phyloP scores from a whole-genome alignment of 345 rosid species.

The Leavenworthia alabamica region DNA sequence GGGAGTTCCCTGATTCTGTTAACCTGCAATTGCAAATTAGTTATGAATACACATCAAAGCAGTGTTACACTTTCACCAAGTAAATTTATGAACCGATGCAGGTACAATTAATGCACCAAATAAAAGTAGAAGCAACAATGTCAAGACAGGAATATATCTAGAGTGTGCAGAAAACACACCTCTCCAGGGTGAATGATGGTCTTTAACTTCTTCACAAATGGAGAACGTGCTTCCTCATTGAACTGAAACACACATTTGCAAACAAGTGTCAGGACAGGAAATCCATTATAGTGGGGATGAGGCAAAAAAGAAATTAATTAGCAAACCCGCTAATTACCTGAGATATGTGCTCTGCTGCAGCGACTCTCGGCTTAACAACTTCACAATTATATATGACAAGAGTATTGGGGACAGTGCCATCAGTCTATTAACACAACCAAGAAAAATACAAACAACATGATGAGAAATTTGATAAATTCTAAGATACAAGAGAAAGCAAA shows the following conservation, averaged over 20 bases:
- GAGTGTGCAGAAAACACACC: slow-evolving; percentile 39
- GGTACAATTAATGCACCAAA: neutral
- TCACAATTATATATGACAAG: slow-evolving; percentile 77
- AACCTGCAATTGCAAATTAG: slow-evolving; percentile 47
- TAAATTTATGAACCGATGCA: neutral
- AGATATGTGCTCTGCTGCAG: slow-evolving; percentile 85
- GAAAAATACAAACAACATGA: neutral
- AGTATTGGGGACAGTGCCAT: slow-evolving; percentile 84
- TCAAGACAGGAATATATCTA: neutral
- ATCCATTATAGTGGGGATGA: neutral
- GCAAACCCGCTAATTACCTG: slow-evolving; percentile 38
- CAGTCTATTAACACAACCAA: slow-evolving; percentile 46
- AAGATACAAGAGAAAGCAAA: neutral
- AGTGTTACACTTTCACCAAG: neutral
- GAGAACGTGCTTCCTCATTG: slow-evolving; percentile 98
- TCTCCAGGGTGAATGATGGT: slow-evolving; percentile 99
- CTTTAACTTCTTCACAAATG: slow-evolving; percentile 96
- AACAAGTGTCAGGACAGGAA: neutral
- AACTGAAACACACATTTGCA: slow-evolving; percentile 44
- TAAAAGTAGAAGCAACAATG: neutral
- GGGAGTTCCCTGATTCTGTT: slow-evolving; percentile 98
- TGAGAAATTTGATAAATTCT: neutral
- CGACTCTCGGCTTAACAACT: slow-evolving; percentile 80
- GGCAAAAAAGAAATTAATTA: neutral
- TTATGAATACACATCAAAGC: neutral